Base-by-base conservation (phyloP, 1,284 basidiomycete genomes). In the Inonotus hispidus region DNA sequence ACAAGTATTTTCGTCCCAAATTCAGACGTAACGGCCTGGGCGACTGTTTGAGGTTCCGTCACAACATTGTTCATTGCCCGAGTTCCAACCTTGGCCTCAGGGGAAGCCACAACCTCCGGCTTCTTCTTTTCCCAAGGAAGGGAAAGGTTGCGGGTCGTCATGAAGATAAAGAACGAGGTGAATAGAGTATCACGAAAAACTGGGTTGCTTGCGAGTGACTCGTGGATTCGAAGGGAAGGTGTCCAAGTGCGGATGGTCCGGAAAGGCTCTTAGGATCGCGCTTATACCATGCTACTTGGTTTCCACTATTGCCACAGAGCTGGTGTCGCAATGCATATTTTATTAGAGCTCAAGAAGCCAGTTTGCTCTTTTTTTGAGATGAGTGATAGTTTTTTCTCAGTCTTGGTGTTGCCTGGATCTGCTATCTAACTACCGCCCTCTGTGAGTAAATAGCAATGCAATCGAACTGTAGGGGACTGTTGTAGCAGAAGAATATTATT, bases 131-230 rank as follows among this genome's bases (percentile, higher is more conserved):
- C 39, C 37, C 35, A 21, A 23, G 13, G 54, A 23, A 56, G 23
- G 11, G n/a, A 46, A 2, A 56, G 1, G 39, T 56, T 39, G 2
- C 55, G n/a, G 8, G 25, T 23, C 7, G 23, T 46, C 55, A 43
- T 56, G 55, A 46, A 56, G 25, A 56, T 56, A 41, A 56, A 46
- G 55, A 56, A 56, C 41, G 55, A 56, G 2, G 55, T 47, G 41
- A 56, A 56, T 6, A 47, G 2, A 16, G 25, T 25, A 45, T 56
- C 55, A n/a, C 21, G 39, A 1, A 25, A 37, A 21, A 21, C 8
- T 16, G 19, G 43, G 43, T 56, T 35, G 21, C 19, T 5, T n/a
- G 55, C 25, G 10, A 56, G 16, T 10, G 19, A 21, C 27, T 45
- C 41, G 10, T 41, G 6, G 39, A 56, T 29, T 8, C 43, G n/a